phyloP scores from a whole-genome alignment of 371 early-diverging fungal genomes.

The Fennellomyces sp. region DNA sequence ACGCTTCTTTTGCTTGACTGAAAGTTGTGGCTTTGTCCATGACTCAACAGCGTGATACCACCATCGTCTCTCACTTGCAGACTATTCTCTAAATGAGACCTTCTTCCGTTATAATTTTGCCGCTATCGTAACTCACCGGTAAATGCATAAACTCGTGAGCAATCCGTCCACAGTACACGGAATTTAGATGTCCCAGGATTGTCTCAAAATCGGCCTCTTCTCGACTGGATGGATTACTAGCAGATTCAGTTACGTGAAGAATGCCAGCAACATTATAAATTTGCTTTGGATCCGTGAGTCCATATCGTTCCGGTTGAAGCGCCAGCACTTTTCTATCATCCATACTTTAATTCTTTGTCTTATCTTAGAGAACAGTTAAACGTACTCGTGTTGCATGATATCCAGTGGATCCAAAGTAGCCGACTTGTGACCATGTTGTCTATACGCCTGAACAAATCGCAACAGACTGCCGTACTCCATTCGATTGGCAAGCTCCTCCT shows the following conservation, averaged over 20 bases:
- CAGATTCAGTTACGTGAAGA: conserved; percentile 69
- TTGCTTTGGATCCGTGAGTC: conserved; percentile 56
- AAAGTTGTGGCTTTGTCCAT: conserved; percentile 57
- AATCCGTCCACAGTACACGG: conserved; percentile 84
- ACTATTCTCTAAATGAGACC: no score
- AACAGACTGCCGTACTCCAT: conserved; percentile 81
- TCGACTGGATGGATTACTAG: conserved; percentile 33
- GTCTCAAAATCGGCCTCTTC: conserved; percentile 68
- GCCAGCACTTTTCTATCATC: conserved; percentile 63
- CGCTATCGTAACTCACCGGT: no score
- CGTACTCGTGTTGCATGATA: conserved; percentile 71
- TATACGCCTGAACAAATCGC: conserved; percentile 84
- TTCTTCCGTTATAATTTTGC: no score
- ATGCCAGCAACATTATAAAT: conserved; percentile 77
- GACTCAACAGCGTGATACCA: conserved; percentile 88
- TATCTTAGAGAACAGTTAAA: conserved; percentile 3
- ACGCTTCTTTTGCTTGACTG: conserved; percentile 67
- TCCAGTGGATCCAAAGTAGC: conserved; percentile 90
- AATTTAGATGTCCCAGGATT: conserved; percentile 72
- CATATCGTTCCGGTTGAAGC: conserved; percentile 84
- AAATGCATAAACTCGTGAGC: conserved; percentile 95
- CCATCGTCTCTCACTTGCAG: conserved; percentile 87
- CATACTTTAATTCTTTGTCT: not conserved
- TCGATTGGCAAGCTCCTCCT: conserved; percentile 80
- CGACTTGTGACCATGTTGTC: conserved; percentile 82